Conservation (phyloP, 179 eudicot species). For the Kewa caespitosa region DNA sequence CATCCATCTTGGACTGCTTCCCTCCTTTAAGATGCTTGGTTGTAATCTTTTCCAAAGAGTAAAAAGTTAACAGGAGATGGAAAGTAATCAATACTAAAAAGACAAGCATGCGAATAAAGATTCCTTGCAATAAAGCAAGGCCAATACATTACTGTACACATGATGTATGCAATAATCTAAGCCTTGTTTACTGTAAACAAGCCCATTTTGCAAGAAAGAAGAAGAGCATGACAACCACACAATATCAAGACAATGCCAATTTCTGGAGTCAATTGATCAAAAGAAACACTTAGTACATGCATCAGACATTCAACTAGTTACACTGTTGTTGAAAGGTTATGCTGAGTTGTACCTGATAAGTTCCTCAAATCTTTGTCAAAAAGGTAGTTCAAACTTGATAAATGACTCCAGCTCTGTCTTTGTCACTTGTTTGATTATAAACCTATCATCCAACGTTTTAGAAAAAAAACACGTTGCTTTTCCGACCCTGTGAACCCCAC, state of each 20-base stretch:
- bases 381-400: slow-evolving; percentile 85
- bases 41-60: slow-evolving; percentile 47
- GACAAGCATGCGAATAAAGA: too few relatives aligned
- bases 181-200: background rate
- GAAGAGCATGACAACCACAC: background rate
- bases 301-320: background rate
- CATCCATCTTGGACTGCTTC: slow-evolving; percentile 74
- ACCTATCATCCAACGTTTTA: slow-evolving; percentile 83
- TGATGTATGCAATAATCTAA: background rate
- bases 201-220: too few relatives aligned
- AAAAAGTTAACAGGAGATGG: slow-evolving; percentile 14
- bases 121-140: too few relatives aligned
- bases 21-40: slow-evolving; percentile 83
- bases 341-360: slow-evolving; percentile 68
- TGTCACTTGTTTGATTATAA: slow-evolving; percentile 90
- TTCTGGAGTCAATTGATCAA: background rate
- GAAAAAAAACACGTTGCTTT: slow-evolving; percentile 95
- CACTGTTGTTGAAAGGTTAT: background rate
- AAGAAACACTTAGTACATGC: background rate
- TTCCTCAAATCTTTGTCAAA: slow-evolving; percentile 87
- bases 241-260: background rate
- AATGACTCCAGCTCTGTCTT: slow-evolving; percentile 96
- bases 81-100: slow-evolving; percentile 13
- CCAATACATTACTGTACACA: too few relatives aligned
- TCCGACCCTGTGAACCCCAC: slow-evolving; percentile 97